phyloP scores from a whole-genome alignment of 805 yeast genomes.

The Clavispora santaluciae region DNA sequence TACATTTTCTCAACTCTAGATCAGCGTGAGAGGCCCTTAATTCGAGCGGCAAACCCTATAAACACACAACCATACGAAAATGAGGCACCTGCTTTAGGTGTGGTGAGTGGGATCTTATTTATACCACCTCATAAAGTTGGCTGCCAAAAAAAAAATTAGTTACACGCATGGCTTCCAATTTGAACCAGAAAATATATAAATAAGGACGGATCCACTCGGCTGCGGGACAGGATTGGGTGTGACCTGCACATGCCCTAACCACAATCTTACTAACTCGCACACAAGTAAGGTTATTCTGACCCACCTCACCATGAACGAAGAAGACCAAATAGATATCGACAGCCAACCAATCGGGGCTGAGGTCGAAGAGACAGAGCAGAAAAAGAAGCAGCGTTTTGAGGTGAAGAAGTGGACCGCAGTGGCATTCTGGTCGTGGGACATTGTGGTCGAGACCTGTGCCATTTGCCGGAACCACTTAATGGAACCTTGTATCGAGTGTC shows the following conservation, averaged over 20 bases:
- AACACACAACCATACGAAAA: no score
- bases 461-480: constrained; percentile 96
- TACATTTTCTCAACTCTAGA: no score
- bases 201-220: no score
- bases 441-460: constrained; percentile 93
- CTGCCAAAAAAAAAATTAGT: no score
- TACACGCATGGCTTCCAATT: neutral
- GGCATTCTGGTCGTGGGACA: constrained; percentile 99
- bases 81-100: no score
- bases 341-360: constrained; percentile 11
- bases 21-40: no score
- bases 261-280: constrained; percentile 1
- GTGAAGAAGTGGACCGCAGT: constrained; percentile 98
- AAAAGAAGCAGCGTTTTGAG: constrained; percentile 70
- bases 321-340: constrained; percentile 12
- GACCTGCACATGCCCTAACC: constrained; percentile 1
- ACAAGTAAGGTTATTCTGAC: neutral
- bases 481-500: constrained; percentile 98
- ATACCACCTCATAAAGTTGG: no score
- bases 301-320: constrained; percentile 7
- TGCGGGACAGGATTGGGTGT: no score
- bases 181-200: neutral
- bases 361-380: constrained; percentile 17
- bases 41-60: no score
- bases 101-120: no score